Evolutionary conservation across 1,139 yeast species (phyloP).

Genomic region (Saccharomycopsis hybrid): DNA sequence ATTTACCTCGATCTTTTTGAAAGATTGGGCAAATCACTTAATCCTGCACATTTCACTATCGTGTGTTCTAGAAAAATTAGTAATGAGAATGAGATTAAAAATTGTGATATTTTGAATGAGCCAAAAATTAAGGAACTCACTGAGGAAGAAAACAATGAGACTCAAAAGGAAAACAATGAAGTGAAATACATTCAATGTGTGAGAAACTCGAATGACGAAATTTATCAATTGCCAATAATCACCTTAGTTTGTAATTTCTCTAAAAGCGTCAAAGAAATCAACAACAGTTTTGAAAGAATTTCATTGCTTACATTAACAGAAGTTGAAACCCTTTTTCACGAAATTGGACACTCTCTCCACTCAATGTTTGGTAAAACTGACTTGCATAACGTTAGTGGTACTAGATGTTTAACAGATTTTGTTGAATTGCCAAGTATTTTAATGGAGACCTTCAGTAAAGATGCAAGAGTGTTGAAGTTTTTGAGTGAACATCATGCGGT

Average conservation of each 20-base stretch:
- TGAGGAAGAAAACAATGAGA: conserved; percentile 22
- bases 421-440: conserved; percentile 93
- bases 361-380: conserved; percentile 92
- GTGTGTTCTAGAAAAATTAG: conserved; percentile 78
- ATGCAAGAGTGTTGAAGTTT: conserved; percentile 62
- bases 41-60: conserved; percentile 96
- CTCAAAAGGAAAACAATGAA: not conserved
- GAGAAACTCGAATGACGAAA: conserved; percentile 31
- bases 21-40: conserved; percentile 54
- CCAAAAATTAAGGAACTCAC: conserved; percentile 3
- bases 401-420: conserved; percentile 92
- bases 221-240: conserved; percentile 80
- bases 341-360: conserved; percentile 99
- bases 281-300: conserved; percentile 22
- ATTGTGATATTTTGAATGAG: conserved; percentile 24
- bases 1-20: conserved; percentile 65
- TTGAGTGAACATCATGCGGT: conserved; percentile 62
- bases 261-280: conserved; percentile 29
- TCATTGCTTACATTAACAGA: conserved; percentile 65
- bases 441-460: conserved; percentile 89
- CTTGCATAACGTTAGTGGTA: conserved; percentile 88
- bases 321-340: conserved; percentile 92
- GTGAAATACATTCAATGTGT: conserved; percentile 20
- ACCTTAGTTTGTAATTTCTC: conserved; percentile 82
- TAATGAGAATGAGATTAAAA: conserved; percentile 33